These are phyloP conservation scores for Samsoniella hepiali DNA, from an alignment of 2,329 filamentous ascomycete genomes.

Conservation along the genomic window DNA sequence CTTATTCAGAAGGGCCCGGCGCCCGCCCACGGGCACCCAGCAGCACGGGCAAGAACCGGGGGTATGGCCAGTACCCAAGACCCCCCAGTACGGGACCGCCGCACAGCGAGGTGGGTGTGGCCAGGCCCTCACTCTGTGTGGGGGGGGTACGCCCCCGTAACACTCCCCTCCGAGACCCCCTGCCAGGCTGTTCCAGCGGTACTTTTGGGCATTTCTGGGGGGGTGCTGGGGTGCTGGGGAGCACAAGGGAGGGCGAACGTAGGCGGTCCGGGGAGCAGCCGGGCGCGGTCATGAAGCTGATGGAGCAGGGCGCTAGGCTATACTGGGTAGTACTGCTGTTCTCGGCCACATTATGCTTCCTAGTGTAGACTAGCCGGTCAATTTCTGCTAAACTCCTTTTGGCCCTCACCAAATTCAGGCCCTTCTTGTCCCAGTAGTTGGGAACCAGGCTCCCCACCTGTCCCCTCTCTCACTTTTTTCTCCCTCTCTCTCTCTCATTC, in stretches of 20 bases:
- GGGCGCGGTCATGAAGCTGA: constrained; percentile 1
- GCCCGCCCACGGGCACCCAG: constrained; percentile 5
- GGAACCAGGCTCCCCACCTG: not conserved
- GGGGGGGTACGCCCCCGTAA: constrained; percentile 3
- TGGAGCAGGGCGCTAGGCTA: not conserved
- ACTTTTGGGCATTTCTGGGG: constrained; percentile 12
- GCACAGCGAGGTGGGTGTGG: constrained; percentile 7
- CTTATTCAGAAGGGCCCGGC: constrained; percentile 13
- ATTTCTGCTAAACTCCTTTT: not conserved
- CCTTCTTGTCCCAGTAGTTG: not conserved
- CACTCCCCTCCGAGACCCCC: not conserved
- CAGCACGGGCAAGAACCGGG: constrained; percentile 16
- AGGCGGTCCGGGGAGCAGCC: constrained; percentile 13
- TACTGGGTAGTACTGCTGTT: constrained; percentile 6
- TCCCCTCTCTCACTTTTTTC: constrained; percentile 24
- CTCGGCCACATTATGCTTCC: not conserved
- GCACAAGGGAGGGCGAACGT: constrained; percentile 10
- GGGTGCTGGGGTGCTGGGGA: not conserved
- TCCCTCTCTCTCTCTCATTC: constrained; percentile 19
- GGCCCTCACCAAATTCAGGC: not conserved
- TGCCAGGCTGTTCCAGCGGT: constrained; percentile 1
- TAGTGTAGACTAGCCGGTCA: not conserved
- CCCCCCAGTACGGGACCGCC: constrained; percentile 14
- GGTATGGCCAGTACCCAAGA: constrained; percentile 15
- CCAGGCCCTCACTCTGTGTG: not conserved